phyloP scores from a whole-genome alignment of 306 rosid genomes.

The Chamaecrista fasciculata region DNA sequence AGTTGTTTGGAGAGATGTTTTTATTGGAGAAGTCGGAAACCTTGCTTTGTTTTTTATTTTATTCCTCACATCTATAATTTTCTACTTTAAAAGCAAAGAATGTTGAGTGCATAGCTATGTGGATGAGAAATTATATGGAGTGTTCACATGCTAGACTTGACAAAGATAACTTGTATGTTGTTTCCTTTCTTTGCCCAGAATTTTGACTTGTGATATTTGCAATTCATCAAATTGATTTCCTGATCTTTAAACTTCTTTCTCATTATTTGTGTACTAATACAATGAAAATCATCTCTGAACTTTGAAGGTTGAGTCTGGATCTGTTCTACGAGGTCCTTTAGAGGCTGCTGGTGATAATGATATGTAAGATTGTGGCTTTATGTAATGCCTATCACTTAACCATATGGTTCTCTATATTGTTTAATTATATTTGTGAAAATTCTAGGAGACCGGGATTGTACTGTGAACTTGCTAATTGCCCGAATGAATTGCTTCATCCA shows the following conservation, averaged over 20 bases:
- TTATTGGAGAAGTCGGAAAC: background rate
- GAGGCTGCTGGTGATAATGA: slow-evolving; percentile 41
- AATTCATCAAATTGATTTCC: slow-evolving; percentile 13
- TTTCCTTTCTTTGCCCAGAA: slow-evolving; percentile 24
- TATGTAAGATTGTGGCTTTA: slow-evolving; percentile 47
- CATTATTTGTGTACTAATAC: slow-evolving; percentile 27
- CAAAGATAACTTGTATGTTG: slow-evolving; percentile 15
- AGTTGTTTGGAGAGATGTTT: background rate
- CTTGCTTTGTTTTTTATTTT: background rate
- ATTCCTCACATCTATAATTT: background rate
- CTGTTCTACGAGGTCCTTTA: slow-evolving; percentile 84
- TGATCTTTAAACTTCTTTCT: slow-evolving; percentile 14
- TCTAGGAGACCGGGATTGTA: slow-evolving; percentile 63
- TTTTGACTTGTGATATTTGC: slow-evolving; percentile 13
- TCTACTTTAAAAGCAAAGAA: slow-evolving; percentile 7
- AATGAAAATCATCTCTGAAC: slow-evolving; percentile 35
- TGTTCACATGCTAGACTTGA: background rate
- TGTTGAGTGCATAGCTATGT: slow-evolving; percentile 6
- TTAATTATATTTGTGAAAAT: slow-evolving; percentile 30
- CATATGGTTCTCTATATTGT: background rate
- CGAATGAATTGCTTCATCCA: slow-evolving; percentile 83
- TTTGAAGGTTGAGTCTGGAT: slow-evolving; percentile 80
- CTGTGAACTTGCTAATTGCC: slow-evolving; percentile 77
- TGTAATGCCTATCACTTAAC: slow-evolving; percentile 6
- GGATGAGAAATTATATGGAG: background rate